Base-by-base conservation (phyloP, 176 grass and related monocot species). In the Cocos nucifera region DNA sequence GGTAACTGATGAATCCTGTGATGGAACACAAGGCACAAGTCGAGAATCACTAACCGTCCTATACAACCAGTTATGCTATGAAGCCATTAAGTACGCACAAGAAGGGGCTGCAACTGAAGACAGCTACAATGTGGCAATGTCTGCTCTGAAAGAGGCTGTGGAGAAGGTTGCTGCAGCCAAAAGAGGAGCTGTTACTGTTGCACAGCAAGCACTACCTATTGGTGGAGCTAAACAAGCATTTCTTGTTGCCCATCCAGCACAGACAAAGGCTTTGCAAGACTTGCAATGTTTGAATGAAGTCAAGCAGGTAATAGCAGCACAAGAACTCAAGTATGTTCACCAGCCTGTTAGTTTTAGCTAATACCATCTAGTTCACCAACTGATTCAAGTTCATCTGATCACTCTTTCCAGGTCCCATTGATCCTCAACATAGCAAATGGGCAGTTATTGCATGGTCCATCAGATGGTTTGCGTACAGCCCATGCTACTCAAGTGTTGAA, bases 41-140 rank as follows among this genome's bases (percentile, higher is more conserved):
- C 49, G 19, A 64, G 66, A 85, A 61, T 78, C 72, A 3, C 71
- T 71, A 61, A 86, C 79, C 70, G 60, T 70, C 35, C 70, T 95
- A 14, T 89, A 89, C 68, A 85, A 89, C 63, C 73, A 83, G 49
- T 68, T 95, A 86, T 85, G 80, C 7, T 71, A 86, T 65, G 82
- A 95, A 72, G 89, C 85, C 57, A 80, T 89, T 54, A 95, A 83
- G 79, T 89, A 82, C 80, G 89, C 82, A 63, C 83, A 89, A 83
- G 82, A 89, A 75, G 89, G 89, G 28, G 85, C 85, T 19, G 76
- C 79, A 24, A 89, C 85, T 22, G 78, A 95, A 80, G 78, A 95
- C 73, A 80, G 80, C 75, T 95, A 83, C 54, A 69, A 89, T 69
- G 82, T 95, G 23, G 89, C 89, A 16, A 74, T 95, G 64, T 78